Conservation (phyloP, 257 asterid genomes). For the Solanum paucissectum region DNA sequence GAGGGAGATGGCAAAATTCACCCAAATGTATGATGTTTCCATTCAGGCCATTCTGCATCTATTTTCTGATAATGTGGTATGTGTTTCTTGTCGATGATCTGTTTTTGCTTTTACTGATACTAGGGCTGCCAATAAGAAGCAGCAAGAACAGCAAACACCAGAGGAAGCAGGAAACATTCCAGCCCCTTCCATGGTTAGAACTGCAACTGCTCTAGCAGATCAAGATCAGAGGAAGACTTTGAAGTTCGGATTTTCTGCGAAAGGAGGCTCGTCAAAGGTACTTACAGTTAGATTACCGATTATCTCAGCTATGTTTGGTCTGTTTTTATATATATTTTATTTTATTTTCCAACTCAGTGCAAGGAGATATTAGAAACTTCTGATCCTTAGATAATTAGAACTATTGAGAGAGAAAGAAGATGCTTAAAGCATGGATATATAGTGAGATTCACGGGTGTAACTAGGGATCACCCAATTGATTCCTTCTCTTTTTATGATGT, state of each 20-base stretch:
- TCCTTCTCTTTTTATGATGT: background rate
- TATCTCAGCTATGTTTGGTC: background rate
- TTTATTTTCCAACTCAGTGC: background rate
- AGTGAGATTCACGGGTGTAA: background rate
- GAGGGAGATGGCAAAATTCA: constrained; percentile 83
- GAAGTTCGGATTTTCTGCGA: constrained; percentile 85
- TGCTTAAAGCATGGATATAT: background rate
- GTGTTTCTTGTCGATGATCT: background rate
- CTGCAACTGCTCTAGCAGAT: constrained; percentile 75
- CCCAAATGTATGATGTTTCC: constrained; percentile 48
- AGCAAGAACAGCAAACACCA: constrained; percentile 45
- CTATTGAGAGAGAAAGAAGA: background rate
- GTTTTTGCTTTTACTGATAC: background rate
- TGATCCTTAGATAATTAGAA: background rate
- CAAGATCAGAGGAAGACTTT: constrained; percentile 85
- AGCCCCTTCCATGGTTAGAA: constrained; percentile 26
- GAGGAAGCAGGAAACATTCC: constrained; percentile 35
- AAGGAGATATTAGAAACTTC: background rate
- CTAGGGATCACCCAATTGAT: background rate
- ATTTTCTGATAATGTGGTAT: background rate
- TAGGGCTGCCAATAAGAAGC: constrained; percentile 85
- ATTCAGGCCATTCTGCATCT: background rate
- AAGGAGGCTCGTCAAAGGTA: constrained; percentile 63
- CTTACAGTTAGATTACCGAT: background rate
- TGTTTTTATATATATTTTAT: background rate